Conservation (phyloP, 2,329 filamentous ascomycete species). For the Paraconiothyrium brasiliense region DNA sequence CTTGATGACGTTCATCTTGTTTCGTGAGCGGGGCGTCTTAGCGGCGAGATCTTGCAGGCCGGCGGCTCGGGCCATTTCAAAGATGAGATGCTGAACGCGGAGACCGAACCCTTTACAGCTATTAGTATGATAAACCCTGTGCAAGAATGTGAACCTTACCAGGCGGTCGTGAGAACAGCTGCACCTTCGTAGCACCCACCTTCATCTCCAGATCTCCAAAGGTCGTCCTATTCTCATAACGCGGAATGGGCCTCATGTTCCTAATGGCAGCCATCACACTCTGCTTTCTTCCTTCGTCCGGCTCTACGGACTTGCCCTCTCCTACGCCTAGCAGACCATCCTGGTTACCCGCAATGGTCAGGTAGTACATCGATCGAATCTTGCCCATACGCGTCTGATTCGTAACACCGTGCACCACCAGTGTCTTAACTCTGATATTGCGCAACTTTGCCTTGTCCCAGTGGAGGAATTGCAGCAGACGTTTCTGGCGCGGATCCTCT, state of each 20-base stretch:
- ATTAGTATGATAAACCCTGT: not conserved
- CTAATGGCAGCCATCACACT: constrained; percentile 83
- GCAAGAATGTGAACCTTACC: constrained; percentile 66
- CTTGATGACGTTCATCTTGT: constrained; percentile 98
- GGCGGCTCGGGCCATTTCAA: constrained; percentile 88
- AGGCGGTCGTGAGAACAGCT: constrained; percentile 83
- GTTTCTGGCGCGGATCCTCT: constrained; percentile 59
- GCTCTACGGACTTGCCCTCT: constrained; percentile 85
- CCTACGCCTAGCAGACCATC: constrained; percentile 88
- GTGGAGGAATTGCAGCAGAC: constrained; percentile 66
- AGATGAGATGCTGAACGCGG: constrained; percentile 89
- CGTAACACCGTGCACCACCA: constrained; percentile 77
- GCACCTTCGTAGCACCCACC: constrained; percentile 85
- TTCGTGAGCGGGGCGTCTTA: constrained; percentile 82
- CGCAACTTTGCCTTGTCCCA: constrained; percentile 59
- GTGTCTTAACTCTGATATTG: constrained; percentile 71
- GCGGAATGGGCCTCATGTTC: constrained; percentile 90
- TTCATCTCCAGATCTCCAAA: constrained; percentile 86
- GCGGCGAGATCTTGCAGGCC: constrained; percentile 90
- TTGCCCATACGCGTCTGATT: constrained; percentile 99
- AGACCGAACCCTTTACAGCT: constrained; percentile 81
- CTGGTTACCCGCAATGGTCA: constrained; percentile 86
- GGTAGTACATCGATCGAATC: constrained; percentile 76
- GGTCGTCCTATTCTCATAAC: constrained; percentile 93
- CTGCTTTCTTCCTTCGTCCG: constrained; percentile 72